These are phyloP conservation scores for Aphanomyces invadans DNA, from an alignment of 352 stramenopile genomes.

Conservation along the genomic window DNA sequence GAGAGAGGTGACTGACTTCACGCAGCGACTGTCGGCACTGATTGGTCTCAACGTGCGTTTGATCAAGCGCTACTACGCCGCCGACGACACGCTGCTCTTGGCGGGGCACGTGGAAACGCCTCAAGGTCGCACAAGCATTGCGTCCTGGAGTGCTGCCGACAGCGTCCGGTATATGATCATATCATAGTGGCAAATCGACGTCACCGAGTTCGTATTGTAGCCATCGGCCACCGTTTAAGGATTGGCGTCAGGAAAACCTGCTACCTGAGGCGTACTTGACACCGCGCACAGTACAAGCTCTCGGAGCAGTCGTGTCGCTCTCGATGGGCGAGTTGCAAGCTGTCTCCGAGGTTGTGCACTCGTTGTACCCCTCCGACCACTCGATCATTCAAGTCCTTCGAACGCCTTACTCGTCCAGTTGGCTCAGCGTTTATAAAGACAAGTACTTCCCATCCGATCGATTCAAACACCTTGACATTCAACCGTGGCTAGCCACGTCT, in stretches of 20 bases:
- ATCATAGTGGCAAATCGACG: neutral
- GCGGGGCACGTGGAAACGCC: slow-evolving; percentile 41
- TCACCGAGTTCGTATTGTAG: slow-evolving; percentile 1
- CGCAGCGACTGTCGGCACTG: slow-evolving; percentile 37
- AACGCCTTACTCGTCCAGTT: slow-evolving; percentile 33
- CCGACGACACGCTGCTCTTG: slow-evolving; percentile 50
- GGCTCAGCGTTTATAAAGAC: slow-evolving; percentile 60
- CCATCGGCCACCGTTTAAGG: slow-evolving; percentile 54
- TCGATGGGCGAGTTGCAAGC: slow-evolving; percentile 40
- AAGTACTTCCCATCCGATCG: slow-evolving; percentile 28
- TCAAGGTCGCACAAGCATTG: slow-evolving; percentile 39
- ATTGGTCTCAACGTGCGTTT: slow-evolving; percentile 36
- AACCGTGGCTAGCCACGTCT: slow-evolving; percentile 41
- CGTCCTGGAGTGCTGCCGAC: slow-evolving; percentile 44
- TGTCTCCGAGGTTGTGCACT: slow-evolving; percentile 39
- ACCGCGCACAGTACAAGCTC: slow-evolving; percentile 40
- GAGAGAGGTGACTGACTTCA: neutral
- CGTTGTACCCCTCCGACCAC: slow-evolving; percentile 61
- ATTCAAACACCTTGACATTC: neutral
- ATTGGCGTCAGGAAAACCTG: slow-evolving; percentile 46
- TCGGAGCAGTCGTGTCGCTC: slow-evolving; percentile 40
- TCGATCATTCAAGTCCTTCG: slow-evolving; percentile 49
- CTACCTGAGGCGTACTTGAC: slow-evolving; percentile 49
- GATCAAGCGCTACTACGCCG: slow-evolving; percentile 43
- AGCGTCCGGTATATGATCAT: slow-evolving; percentile 34